These are phyloP conservation scores for Colletotrichum limetticola DNA, from an alignment of 2,329 filamentous ascomycete genomes.

Conservation along the genomic window DNA sequence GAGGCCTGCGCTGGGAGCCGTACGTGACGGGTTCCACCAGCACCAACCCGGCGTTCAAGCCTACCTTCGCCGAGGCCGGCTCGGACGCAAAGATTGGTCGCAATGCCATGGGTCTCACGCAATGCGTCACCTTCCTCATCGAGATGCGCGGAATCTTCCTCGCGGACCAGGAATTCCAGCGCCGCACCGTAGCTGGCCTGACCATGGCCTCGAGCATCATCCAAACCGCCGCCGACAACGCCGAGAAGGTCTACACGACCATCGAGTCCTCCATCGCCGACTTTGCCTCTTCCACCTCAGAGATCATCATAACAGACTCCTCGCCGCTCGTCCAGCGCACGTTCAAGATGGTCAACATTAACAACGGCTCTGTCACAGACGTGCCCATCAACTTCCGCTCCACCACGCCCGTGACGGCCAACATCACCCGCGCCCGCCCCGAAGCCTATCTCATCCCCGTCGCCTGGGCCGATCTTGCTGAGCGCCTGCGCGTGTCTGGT, in stretches of 20 bases:
- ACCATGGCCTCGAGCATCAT: conserved; percentile 43
- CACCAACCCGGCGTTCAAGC: conserved; percentile 39
- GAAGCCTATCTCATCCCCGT: conserved; percentile 44
- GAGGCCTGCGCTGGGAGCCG: conserved; percentile 43
- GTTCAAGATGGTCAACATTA: conserved; percentile 41
- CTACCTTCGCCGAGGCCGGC: conserved; percentile 32
- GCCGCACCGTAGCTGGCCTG: conserved; percentile 42
- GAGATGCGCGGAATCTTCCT: conserved; percentile 46
- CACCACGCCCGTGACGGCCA: conserved; percentile 41
- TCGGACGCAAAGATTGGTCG: conserved; percentile 44
- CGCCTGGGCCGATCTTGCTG: conserved; percentile 42
- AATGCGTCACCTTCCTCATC: conserved; percentile 43
- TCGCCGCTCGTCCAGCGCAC: conserved; percentile 35
- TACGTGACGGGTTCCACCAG: conserved; percentile 41
- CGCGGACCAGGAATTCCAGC: conserved; percentile 45
- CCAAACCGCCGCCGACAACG: conserved; percentile 45
- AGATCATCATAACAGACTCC: conserved; percentile 43
- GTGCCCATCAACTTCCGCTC: conserved; percentile 43
- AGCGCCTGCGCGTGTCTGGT: conserved; percentile 40
- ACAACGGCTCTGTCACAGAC: conserved; percentile 41
- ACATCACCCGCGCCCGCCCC: conserved; percentile 43
- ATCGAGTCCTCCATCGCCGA: conserved; percentile 41
- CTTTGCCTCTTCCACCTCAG: conserved; percentile 41
- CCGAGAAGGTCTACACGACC: conserved; percentile 41
- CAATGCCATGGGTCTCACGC: conserved; percentile 43